Base-by-base conservation (phyloP, 2,329 filamentous ascomycete genomes). In the Alternaria atra region DNA sequence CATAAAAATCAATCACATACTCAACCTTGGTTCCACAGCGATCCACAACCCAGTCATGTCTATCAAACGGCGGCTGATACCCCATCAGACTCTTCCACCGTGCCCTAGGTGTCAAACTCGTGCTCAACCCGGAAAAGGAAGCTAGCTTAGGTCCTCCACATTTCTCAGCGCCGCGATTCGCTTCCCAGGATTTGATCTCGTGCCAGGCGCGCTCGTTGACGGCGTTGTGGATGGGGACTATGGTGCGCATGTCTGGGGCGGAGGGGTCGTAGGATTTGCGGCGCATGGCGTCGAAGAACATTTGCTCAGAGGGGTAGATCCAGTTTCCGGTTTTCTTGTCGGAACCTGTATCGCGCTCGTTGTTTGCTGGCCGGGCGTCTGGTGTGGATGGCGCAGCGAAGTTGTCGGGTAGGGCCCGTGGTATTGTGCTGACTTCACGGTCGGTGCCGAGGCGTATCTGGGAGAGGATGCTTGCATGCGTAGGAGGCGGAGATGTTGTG, bases 1-100 rank as follows among this genome's bases (percentile, higher is more conserved):
- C 89, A 76, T 99, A 99, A 73, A 99, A 99, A 80, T 99, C 95
- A 78, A 99, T 99, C 39, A 99, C 91, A 77, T 99, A 99, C 72
- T 98, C 95, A 50, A 99, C 82, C 73, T 87, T 88, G 20, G 84
- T 90, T 30, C 91, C 94, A 76, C 95, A 98, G 52, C 95, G 86
- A 80, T 99, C 94, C 35, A 99, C 90, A 25, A 97, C 89, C 95
- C 95, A 99, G 79, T 99, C 95, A 78, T 99, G 95, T 29, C 95
- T 85, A 80, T 99, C 95, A 79, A 99, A 99, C 1, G 95, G 95
- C 54, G 90, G 85, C 61, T 91, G 90, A 79, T 97, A 98, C n/a
- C 95, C 95, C 55, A 97, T 81, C 59, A 93, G 80, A 5, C 89
- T 91, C 79, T 97, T 96, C 68, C 95, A 79, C 60, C 94, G 85